Evolutionary conservation across 1,284 basidiomycete genomes (phyloP).

Genomic region (Boletus holoroseus): DNA sequence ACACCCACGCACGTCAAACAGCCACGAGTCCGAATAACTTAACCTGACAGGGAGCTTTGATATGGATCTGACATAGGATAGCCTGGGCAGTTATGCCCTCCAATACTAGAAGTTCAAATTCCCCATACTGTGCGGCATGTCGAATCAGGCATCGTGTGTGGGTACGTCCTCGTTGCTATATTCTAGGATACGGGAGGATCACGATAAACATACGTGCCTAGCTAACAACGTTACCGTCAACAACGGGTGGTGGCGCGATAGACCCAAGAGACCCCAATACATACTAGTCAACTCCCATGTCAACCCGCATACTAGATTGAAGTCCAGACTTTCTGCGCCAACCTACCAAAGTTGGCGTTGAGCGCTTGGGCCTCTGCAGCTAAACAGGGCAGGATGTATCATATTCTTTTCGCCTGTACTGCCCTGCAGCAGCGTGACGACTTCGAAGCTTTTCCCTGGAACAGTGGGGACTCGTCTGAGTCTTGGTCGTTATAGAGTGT

Average conservation of each 20-base stretch:
- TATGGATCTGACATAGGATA: no score
- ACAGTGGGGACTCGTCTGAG: not conserved
- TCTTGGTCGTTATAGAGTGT: not conserved
- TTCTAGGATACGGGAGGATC: not conserved
- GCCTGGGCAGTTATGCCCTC: not conserved
- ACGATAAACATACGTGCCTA: not conserved
- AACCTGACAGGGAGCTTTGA: no score
- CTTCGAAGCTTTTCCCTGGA: not conserved
- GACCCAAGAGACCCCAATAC: not conserved
- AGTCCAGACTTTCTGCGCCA: not conserved
- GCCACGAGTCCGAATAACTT: no score
- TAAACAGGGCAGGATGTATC: not conserved
- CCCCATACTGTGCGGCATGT: no score
- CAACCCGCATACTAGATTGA: not conserved
- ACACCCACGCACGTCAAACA: no score
- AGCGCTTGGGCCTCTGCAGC: not conserved
- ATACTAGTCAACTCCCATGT: not conserved
- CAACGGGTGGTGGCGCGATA: not conserved
- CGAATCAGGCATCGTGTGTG: not conserved
- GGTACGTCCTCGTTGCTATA: not conserved
- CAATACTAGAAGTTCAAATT: no score
- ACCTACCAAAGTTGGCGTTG: not conserved
- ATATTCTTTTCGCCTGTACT: not conserved
- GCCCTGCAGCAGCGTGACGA: not conserved
- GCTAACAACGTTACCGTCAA: not conserved